phyloP scores from a whole-genome alignment of 2,329 filamentous ascomycete species.

The Graphiopsis chlorocephala region DNA sequence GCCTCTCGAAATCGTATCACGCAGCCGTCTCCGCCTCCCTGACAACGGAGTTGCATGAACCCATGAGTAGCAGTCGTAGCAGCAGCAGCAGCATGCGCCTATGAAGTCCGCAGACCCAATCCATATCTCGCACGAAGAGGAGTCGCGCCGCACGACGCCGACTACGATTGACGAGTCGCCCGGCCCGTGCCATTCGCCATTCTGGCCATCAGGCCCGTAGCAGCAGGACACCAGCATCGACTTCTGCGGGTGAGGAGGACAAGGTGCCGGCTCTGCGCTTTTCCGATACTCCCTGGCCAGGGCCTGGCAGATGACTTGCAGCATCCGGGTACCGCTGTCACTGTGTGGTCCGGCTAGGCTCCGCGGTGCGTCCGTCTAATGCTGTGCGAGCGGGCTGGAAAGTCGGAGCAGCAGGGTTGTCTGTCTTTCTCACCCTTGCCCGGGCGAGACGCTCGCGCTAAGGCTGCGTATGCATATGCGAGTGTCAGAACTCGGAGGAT shows the following conservation, averaged over 20 bases:
- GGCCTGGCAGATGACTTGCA: slow-evolving; percentile 4
- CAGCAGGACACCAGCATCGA: neutral
- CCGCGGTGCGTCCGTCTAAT: neutral
- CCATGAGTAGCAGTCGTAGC: neutral
- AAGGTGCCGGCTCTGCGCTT: neutral
- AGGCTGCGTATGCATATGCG: neutral
- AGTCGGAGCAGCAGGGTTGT: no score
- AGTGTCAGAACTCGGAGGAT: slow-evolving; percentile 6
- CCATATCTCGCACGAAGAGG: neutral
- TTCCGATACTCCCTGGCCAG: neutral
- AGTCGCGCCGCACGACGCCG: neutral
- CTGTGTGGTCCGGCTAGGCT: neutral
- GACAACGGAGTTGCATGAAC: neutral
- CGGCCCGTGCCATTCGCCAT: neutral
- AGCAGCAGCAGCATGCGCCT: neutral
- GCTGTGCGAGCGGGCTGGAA: neutral
- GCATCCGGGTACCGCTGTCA: neutral
- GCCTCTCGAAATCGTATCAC: neutral
- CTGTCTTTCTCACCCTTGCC: neutral
- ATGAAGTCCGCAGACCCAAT: neutral
- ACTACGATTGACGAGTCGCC: neutral
- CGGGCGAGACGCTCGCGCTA: neutral
- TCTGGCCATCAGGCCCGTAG: no score
- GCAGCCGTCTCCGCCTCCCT: neutral
- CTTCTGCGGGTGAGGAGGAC: slow-evolving; percentile 5